Percentiles rank a stretch among this genome's conserved stretches.
phyloP scores from a whole-genome alignment of 2,329 filamentous ascomycete species.

The Biscogniauxia mediterranea region DNA sequence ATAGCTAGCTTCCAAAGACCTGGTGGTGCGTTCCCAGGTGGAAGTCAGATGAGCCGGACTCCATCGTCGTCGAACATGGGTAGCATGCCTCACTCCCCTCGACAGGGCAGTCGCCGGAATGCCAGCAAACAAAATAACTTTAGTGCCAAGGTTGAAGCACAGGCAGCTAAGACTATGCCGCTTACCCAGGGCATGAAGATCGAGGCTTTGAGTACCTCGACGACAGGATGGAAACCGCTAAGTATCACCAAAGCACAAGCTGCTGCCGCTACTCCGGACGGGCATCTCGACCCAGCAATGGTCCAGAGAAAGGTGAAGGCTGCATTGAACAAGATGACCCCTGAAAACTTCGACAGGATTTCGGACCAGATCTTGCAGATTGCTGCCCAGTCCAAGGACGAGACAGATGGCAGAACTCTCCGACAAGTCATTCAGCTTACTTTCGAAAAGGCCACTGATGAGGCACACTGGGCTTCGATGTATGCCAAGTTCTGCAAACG shows the following conservation, averaged over 20 bases:
- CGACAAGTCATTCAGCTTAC: conserved; percentile 98
- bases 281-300: conserved; percentile 80
- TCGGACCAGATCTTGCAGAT: conserved; percentile 90
- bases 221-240: conserved; percentile 86
- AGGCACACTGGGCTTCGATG: conserved; percentile 98
- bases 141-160: conserved; percentile 57
- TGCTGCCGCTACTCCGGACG: conserved; percentile 40
- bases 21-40: conserved; percentile 62
- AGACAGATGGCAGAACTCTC: conserved; percentile 88
- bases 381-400: conserved; percentile 91
- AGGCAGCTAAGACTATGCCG: conserved; percentile 84
- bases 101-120: conserved; percentile 62
- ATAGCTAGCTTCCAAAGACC: conserved; percentile 61
- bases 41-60: conserved; percentile 63
- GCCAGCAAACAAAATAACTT: conserved; percentile 64
- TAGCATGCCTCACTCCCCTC: conserved; percentile 67
- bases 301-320: conserved; percentile 99
- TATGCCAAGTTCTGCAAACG: conserved; percentile 98
- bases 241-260: conserved; percentile 56
- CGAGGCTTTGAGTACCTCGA: conserved; percentile 70
- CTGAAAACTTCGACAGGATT: conserved; percentile 84
- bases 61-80: conserved; percentile 57
- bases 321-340: conserved; percentile 99
- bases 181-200: conserved; percentile 80
- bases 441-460: conserved; percentile 98